Percentiles rank a stretch among this genome's conserved stretches.
Conservation (phyloP, 1,284 basidiomycete genomes). For the Cystobasidiaceae sp. region DNA sequence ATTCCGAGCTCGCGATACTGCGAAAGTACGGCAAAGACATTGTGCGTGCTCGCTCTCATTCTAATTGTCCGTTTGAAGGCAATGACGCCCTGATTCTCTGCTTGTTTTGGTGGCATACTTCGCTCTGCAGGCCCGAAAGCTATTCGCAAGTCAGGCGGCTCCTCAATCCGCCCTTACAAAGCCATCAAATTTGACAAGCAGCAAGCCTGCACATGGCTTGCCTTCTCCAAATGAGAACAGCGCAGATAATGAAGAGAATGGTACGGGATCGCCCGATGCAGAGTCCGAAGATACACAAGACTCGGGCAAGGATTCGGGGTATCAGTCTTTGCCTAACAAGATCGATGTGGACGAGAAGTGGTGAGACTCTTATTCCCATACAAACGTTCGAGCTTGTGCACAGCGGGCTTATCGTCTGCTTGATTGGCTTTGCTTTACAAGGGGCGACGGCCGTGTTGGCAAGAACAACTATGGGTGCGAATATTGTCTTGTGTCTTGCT, state of each 20-base stretch:
- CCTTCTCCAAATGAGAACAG: not conserved
- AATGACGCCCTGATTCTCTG: not conserved
- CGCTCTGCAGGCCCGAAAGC: not conserved
- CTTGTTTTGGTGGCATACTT: not conserved
- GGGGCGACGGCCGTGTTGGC: slow-evolving; percentile 18
- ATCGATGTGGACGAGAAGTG: slow-evolving; percentile 23
- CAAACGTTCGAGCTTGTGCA: not conserved
- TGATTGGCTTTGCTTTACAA: not conserved
- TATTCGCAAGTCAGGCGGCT: slow-evolving; percentile 9
- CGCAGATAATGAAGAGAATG: not conserved
- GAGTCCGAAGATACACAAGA: slow-evolving; percentile 9
- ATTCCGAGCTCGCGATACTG: slow-evolving; percentile 53
- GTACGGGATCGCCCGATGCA: not conserved
- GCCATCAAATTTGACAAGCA: not conserved
- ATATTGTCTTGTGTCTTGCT: not conserved
- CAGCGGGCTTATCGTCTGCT: not conserved
- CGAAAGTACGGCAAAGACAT: slow-evolving; percentile 52
- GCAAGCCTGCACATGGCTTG: not conserved
- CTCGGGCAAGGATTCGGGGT: slow-evolving; percentile 9
- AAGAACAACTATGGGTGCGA: slow-evolving; percentile 29
- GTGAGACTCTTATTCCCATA: not conserved
- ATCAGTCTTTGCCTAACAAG: not conserved
- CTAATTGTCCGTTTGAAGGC: not conserved
- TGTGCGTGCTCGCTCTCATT: slow-evolving; percentile 33
- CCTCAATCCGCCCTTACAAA: not conserved